A percentile compares a stretch with the other conserved stretches of the same genome.
phyloP scores from a whole-genome alignment of 164 flowering plant species.

The Litsea cubeba region DNA sequence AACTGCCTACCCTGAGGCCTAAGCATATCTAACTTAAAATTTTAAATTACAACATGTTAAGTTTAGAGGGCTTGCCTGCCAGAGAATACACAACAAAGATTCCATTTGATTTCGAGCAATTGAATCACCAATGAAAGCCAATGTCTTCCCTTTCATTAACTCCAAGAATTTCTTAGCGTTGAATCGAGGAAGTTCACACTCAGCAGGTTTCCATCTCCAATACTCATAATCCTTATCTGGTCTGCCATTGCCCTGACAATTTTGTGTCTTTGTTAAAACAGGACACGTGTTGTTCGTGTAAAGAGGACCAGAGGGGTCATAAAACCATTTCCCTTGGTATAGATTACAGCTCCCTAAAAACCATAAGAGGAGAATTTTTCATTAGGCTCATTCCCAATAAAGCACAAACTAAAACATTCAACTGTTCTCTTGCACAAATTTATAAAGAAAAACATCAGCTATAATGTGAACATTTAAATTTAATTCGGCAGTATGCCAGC shows the following conservation, averaged over 20 bases:
- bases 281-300: constrained; percentile 92
- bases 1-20: too few species aligned
- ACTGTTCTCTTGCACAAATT: neutral
- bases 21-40: too few species aligned
- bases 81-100: constrained; percentile 84
- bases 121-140: constrained; percentile 93
- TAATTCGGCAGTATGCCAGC: neutral
- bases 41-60: too few species aligned
- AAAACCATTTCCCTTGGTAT: constrained; percentile 71
- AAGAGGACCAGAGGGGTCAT: constrained; percentile 66
- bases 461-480: neutral
- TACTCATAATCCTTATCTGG: constrained; percentile 89
- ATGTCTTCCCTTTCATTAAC: constrained; percentile 86
- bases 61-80: constrained; percentile 59
- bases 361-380: neutral
- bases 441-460: neutral
- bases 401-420: neutral
- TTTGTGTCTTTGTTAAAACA: constrained; percentile 79
- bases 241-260: constrained; percentile 94
- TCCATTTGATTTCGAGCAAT: constrained; percentile 98
- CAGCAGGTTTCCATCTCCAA: constrained; percentile 90
- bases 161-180: constrained; percentile 74
- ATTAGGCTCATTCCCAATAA: neutral
- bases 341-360: constrained; percentile 63
- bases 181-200: constrained; percentile 86